phyloP scores from a whole-genome alignment of 495 filamentous ascomycete genomes.

The Pyrenula massariospora region DNA sequence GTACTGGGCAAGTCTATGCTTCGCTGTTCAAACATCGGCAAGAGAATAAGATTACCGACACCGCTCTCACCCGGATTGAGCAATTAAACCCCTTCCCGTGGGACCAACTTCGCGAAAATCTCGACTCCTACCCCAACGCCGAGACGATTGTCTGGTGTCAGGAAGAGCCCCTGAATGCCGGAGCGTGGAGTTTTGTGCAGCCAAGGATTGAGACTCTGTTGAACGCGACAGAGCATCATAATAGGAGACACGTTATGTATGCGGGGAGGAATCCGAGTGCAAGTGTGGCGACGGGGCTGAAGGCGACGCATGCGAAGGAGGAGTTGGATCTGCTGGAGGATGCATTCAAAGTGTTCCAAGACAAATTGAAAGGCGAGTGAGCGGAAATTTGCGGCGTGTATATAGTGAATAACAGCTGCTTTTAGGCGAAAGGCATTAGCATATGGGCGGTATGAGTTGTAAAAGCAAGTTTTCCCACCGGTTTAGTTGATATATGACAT shows the following conservation, averaged over 20 bases:
- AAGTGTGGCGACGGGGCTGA: slow-evolving; percentile 84
- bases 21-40: slow-evolving; percentile 85
- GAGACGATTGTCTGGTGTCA: slow-evolving; percentile 93
- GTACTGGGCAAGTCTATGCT: slow-evolving; percentile 88
- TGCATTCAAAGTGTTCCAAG: slow-evolving; percentile 53
- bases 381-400: too few species aligned
- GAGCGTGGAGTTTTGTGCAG: slow-evolving; percentile 89
- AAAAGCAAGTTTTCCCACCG: too few species aligned
- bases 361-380: slow-evolving; percentile 41
- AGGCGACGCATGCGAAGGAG: slow-evolving; percentile 82
- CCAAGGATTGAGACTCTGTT: slow-evolving; percentile 92
- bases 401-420: too few species aligned
- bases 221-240: slow-evolving; percentile 81
- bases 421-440: too few species aligned
- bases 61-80: slow-evolving; percentile 89
- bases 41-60: slow-evolving; percentile 68
- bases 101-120: slow-evolving; percentile 88
- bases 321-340: slow-evolving; percentile 79
- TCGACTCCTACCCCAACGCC: slow-evolving; percentile 92
- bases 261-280: slow-evolving; percentile 85
- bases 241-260: slow-evolving; percentile 92
- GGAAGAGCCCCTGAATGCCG: slow-evolving; percentile 95
- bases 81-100: slow-evolving; percentile 98
- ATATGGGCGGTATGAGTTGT: too few species aligned
- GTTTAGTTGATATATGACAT: too few species aligned